Percentiles rank a stretch among this genome's conserved stretches.
phyloP scores from a whole-genome alignment of 768 basidiomycete species.

The Saitozyma podzolica region DNA sequence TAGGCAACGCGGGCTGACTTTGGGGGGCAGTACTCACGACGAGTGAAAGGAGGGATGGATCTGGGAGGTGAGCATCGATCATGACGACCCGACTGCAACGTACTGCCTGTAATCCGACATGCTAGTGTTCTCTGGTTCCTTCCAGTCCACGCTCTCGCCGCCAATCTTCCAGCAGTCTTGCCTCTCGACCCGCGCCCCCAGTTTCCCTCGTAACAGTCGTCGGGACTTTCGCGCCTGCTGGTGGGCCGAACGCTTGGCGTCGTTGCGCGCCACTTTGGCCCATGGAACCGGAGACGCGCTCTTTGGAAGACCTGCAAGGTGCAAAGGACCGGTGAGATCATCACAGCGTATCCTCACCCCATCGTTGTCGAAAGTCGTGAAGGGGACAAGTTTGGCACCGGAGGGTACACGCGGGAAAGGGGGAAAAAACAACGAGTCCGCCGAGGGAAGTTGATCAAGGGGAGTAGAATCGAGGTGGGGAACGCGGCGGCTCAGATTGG shows the following conservation, averaged over 20 bases:
- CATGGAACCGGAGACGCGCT: too few relatives aligned
- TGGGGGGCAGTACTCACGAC: too few relatives aligned
- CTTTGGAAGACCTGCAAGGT: too few relatives aligned
- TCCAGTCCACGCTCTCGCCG: slow-evolving; percentile 17
- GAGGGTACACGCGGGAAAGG: slow-evolving; percentile 1
- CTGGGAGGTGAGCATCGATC: slow-evolving; percentile 10
- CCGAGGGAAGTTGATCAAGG: too few relatives aligned
- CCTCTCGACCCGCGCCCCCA: slow-evolving; percentile 8
- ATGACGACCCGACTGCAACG: slow-evolving; percentile 8
- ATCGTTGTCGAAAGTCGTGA: background rate
- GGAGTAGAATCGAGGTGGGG: too few relatives aligned
- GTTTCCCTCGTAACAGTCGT: slow-evolving; percentile 1
- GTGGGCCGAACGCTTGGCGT: background rate
- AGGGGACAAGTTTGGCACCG: background rate
- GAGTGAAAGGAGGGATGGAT: slow-evolving; percentile 30
- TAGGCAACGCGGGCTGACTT: too few relatives aligned
- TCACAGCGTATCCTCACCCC: too few relatives aligned
- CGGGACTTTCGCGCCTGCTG: slow-evolving; percentile 6
- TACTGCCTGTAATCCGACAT: slow-evolving; percentile 24
- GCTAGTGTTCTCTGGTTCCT: slow-evolving; percentile 32
- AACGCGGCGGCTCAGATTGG: too few relatives aligned
- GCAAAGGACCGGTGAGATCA: too few relatives aligned
- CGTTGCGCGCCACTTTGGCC: too few relatives aligned
- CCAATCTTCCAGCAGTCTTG: slow-evolving; percentile 39
- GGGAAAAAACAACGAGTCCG: slow-evolving; percentile 6